A percentile compares a stretch with the other conserved stretches of the same genome.
Evolutionary conservation across 2,329 filamentous ascomycete genomes (phyloP).

Genomic region (Lasiodiplodia sp.): DNA sequence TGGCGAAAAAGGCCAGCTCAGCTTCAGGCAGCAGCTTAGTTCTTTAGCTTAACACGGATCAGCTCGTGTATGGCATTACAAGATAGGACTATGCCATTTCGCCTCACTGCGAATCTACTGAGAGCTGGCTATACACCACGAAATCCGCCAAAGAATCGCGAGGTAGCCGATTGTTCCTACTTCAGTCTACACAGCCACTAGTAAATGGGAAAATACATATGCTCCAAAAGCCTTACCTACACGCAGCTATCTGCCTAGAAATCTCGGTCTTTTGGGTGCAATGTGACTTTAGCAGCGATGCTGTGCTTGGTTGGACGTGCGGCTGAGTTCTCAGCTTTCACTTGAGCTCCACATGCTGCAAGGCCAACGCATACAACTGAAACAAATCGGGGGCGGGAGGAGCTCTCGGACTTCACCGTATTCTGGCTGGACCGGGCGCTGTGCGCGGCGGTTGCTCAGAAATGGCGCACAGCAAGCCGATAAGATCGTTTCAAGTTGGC

Average conservation of each 20-base stretch:
- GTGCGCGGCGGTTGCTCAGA: no score
- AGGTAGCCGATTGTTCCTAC: neutral
- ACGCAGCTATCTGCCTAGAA: neutral
- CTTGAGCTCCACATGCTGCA: no score
- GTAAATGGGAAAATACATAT: neutral
- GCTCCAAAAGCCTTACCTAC: neutral
- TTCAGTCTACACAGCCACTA: neutral
- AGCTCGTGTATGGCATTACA: neutral
- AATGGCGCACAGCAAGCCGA: no score
- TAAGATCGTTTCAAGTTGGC: no score
- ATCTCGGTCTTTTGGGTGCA: neutral
- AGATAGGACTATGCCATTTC: neutral
- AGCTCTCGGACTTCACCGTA: no score
- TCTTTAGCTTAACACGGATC: neutral
- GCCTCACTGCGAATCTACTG: neutral
- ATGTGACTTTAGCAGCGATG: neutral
- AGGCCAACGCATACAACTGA: no score
- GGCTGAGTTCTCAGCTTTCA: no score
- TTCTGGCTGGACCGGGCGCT: no score
- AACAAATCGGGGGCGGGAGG: no score
- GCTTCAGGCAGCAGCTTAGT: constrained; percentile 1
- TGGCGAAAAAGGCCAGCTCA: neutral
- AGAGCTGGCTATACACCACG: neutral
- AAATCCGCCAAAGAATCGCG: neutral
- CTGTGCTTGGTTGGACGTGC: no score